Conservation (phyloP, 1,284 basidiomycete species). For the Fomitopsis palustris region DNA sequence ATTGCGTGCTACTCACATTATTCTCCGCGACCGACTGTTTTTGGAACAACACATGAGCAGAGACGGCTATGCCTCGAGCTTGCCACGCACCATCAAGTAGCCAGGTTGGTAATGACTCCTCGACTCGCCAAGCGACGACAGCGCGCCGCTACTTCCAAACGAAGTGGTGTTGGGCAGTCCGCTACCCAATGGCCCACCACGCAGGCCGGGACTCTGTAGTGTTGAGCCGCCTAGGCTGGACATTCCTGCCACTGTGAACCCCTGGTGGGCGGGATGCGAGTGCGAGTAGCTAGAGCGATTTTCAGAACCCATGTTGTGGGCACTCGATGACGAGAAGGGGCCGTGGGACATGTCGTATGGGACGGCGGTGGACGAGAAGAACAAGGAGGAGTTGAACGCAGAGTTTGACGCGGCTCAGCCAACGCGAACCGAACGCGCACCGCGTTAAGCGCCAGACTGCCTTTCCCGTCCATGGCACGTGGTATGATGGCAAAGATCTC, state of each 20-base stretch:
- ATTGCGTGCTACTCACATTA: slow-evolving; percentile 36
- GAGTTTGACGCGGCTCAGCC: neutral
- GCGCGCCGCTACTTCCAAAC: slow-evolving; percentile 13
- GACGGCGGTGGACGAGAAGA: neutral
- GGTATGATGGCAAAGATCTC: neutral
- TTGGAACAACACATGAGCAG: neutral
- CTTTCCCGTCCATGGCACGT: neutral
- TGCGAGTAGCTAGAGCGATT: slow-evolving; percentile 21
- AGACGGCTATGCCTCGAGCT: neutral
- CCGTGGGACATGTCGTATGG: slow-evolving; percentile 12
- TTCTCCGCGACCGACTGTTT: slow-evolving; percentile 56
- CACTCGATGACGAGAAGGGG: slow-evolving; percentile 18
- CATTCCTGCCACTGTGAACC: slow-evolving; percentile 29
- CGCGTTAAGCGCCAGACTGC: neutral
- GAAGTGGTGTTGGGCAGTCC: slow-evolving; percentile 20
- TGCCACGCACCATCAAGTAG: slow-evolving; percentile 61
- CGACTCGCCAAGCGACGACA: slow-evolving; percentile 41
- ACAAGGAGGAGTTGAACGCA: neutral
- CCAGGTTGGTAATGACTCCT: slow-evolving; percentile 73
- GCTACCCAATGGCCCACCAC: slow-evolving; percentile 13
- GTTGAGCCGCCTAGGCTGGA: slow-evolving; percentile 15
- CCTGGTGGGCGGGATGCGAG: slow-evolving; percentile 22
- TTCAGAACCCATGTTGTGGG: slow-evolving; percentile 14
- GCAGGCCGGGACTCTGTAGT: slow-evolving; percentile 22
- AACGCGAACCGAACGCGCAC: neutral